Evolutionary conservation across 2,329 filamentous ascomycete species (phyloP), one percentile per base, ranked within the genome.

Genomic region (Penicillium rolfsii): DNA sequence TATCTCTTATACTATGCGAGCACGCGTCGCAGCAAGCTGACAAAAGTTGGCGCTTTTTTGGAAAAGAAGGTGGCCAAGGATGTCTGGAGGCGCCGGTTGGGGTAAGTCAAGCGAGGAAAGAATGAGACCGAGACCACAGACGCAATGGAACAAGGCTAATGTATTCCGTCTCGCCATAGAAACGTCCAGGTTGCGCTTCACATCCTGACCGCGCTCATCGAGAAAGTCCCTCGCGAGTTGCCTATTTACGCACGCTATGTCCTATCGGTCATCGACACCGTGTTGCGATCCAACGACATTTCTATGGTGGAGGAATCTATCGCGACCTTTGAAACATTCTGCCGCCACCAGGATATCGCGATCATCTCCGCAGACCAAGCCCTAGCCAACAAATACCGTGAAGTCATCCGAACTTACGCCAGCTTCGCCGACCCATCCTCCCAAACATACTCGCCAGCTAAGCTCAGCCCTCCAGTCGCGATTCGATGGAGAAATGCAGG

Each of bases 1-100:
- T 98, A 98, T 76, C 86, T 99, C 66, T 87, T 98, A 57, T 98
- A 96, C 84, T 98, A 99, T 82, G 93, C 91, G 63, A 96, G 91
- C 74, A 97, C 93, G 70, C 91, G 94, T 62, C 89, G 92, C 67
- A 94, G 91, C 79, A 99, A 98, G 84, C 88, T 98, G 70, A 91
- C 95, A 73, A 99, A 99, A 80, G 93, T 99, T 68, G 93, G 92
- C 76, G 88, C 88, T 70, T 99, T 97, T 74, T 84, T 99, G 66
- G 93, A 98, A 81, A 96, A 94, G 83, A 92, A 94, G 81, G 95
- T 92, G 24, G 91, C 91, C 63, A 89, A 88, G 73, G 95, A 99
- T 81, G 92, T 97, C 67, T 96, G 90, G 87, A 90, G 91, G 73
- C 85, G 87, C 76, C 89, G 92, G 73, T 91, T 95, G 73, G 93